Evolutionary conservation across 1,284 basidiomycete genomes (phyloP).

Genomic region (Ganoderma lingzhi): DNA sequence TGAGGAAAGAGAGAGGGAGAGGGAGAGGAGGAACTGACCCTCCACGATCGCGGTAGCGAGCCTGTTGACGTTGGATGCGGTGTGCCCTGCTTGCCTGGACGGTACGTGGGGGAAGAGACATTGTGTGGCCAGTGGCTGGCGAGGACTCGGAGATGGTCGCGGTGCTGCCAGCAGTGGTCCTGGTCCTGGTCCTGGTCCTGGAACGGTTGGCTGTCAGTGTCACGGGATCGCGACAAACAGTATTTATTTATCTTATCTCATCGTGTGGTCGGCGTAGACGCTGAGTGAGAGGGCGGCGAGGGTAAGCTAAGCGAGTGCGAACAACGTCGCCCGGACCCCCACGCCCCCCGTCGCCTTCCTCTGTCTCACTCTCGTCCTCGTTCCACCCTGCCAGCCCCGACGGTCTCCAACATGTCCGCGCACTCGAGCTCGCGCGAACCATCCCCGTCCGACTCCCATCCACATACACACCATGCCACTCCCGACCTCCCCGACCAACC

Average conservation of each 20-base stretch:
- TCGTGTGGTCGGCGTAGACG: conserved; percentile 17
- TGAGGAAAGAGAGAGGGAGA: background rate
- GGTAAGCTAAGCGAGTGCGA: conserved; percentile 27
- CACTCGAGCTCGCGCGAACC: background rate
- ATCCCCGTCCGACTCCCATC: conserved; percentile 9
- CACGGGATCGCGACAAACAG: conserved; percentile 4
- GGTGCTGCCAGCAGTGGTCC: too few species aligned
- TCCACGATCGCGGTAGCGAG: conserved; percentile 68
- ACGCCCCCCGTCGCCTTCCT: conserved; percentile 16
- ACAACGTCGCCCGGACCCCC: conserved; percentile 24
- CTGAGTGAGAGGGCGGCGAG: background rate
- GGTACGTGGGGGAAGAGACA: conserved; percentile 37
- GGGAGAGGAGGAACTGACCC: conserved; percentile 54
- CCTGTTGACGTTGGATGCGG: conserved; percentile 62
- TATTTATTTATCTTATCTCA: conserved; percentile 29
- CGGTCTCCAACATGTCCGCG: conserved; percentile 16
- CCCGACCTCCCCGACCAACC: background rate
- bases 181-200: too few species aligned
- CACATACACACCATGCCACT: background rate
- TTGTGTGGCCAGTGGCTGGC: background rate
- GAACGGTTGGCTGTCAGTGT: background rate
- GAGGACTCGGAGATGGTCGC: too few species aligned
- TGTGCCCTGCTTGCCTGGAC: conserved; percentile 64
- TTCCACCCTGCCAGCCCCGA: background rate
- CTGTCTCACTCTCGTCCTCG: background rate